Conservation (phyloP, 1,284 basidiomycete genomes). For the Austroboletus novae-zelandiae region DNA sequence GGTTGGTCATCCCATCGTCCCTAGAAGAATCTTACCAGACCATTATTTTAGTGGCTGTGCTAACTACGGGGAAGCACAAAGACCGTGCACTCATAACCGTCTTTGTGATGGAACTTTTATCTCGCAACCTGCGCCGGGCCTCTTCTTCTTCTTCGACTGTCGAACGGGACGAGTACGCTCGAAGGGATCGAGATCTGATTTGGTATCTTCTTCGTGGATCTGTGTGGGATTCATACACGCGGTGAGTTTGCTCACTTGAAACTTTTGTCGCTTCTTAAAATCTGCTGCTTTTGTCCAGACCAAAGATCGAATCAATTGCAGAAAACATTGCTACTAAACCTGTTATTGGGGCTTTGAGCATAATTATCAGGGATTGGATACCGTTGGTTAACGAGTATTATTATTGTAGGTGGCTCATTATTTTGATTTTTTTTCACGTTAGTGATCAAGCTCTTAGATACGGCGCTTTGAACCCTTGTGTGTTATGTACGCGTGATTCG, state of each 20-base stretch:
- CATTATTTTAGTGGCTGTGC: conserved; percentile 28
- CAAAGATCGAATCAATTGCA: conserved; percentile 70
- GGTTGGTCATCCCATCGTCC: conserved; percentile 43
- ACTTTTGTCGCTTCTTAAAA: conserved; percentile 4
- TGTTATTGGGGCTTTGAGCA: conserved; percentile 72
- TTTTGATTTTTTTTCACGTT: not conserved
- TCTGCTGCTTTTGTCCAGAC: conserved; percentile 42
- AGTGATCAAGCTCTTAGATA: conserved; percentile 37
- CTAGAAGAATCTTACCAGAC: conserved; percentile 15
- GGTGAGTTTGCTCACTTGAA: conserved; percentile 41
- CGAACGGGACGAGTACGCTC: conserved; percentile 79
- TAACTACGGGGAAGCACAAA: conserved; percentile 35
- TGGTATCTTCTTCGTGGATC: conserved; percentile 89
- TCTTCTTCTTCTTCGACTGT: conserved; percentile 60
- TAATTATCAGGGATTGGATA: conserved; percentile 85
- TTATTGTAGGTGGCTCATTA: conserved; percentile 68
- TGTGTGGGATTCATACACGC: conserved; percentile 85
- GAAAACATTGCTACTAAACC: conserved; percentile 62
- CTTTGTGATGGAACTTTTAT: conserved; percentile 62
- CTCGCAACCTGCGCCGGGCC: conserved; percentile 63
- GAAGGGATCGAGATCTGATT: conserved; percentile 76
- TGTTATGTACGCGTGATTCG: not conserved
- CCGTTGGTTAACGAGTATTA: conserved; percentile 94
- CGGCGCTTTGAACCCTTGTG: conserved; percentile 44
- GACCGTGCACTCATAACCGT: conserved; percentile 54